These are phyloP conservation scores for Heterobasidion occidentale DNA, from an alignment of 1,284 basidiomycete genomes.

Conservation along the genomic window DNA sequence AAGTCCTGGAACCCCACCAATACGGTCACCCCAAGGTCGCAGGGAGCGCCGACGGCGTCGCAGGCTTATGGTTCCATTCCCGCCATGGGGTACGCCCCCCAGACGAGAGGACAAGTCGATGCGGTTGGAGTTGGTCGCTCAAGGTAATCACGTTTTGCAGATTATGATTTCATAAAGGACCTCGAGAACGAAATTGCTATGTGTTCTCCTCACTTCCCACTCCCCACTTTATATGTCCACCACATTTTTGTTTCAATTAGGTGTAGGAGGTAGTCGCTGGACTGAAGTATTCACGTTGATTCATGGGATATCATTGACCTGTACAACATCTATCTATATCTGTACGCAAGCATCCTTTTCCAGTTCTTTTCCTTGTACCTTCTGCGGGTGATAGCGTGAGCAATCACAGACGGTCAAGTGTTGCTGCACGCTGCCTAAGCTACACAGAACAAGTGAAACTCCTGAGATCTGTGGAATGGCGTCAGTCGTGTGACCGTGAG, in stretches of 20 bases:
- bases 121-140: slow-evolving; percentile 10
- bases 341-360: not conserved
- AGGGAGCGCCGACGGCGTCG: slow-evolving; percentile 8
- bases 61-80: slow-evolving; percentile 12
- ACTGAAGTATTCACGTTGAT: not conserved
- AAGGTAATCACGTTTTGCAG: slow-evolving; percentile 4
- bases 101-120: slow-evolving; percentile 13
- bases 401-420: too few species aligned
- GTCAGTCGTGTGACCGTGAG: not conserved
- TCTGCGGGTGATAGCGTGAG: not conserved
- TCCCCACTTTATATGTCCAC: not conserved
- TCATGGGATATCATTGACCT: not conserved
- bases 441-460: not conserved
- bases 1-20: slow-evolving; percentile 49
- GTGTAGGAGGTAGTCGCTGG: not conserved
- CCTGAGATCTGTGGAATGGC: not conserved
- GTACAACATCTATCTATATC: not conserved
- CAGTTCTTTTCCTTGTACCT: not conserved
- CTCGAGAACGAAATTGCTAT: not conserved
- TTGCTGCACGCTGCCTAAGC: too few species aligned
- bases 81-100: slow-evolving; percentile 6
- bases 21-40: slow-evolving; percentile 18
- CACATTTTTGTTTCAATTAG: not conserved
- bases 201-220: not conserved
- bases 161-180: not conserved